These are phyloP conservation scores for Venturia carpophila DNA, from an alignment of 2,329 filamentous ascomycete species.

Conservation along the genomic window DNA sequence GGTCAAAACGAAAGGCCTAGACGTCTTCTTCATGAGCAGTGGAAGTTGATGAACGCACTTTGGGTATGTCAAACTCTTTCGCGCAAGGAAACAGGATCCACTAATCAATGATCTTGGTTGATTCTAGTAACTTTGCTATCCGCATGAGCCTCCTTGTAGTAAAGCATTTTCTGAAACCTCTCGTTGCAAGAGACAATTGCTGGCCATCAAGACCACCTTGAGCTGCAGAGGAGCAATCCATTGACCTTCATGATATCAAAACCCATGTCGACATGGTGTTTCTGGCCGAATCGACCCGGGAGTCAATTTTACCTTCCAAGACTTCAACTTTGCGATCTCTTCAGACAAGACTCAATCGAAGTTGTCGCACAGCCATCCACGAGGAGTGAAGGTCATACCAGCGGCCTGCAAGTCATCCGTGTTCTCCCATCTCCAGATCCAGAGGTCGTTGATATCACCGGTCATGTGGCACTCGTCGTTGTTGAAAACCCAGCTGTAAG, in stretches of 20 bases:
- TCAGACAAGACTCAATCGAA: background rate
- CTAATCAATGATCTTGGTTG: background rate
- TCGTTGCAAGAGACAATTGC: background rate
- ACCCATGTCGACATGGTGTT: background rate
- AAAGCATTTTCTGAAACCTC: background rate
- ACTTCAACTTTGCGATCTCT: background rate
- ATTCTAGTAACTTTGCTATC: background rate
- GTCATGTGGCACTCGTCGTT: conserved; percentile 1
- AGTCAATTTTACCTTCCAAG: background rate
- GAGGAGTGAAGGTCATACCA: background rate
- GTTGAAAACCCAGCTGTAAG: conserved; percentile 1
- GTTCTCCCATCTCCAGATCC: background rate
- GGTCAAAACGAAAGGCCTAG: background rate
- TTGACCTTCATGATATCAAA: background rate
- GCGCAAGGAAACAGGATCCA: background rate
- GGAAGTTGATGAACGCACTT: background rate
- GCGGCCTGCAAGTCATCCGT: background rate
- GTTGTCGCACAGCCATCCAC: background rate
- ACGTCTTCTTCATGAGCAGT: background rate
- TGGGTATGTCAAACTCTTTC: background rate
- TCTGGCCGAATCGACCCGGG: background rate
- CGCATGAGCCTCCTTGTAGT: background rate
- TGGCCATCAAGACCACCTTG: background rate
- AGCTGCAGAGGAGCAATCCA: background rate
- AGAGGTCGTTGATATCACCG: conserved; percentile 2